phyloP scores from a whole-genome alignment of 2,329 filamentous ascomycete species.

The Drechmeria coniospora region DNA sequence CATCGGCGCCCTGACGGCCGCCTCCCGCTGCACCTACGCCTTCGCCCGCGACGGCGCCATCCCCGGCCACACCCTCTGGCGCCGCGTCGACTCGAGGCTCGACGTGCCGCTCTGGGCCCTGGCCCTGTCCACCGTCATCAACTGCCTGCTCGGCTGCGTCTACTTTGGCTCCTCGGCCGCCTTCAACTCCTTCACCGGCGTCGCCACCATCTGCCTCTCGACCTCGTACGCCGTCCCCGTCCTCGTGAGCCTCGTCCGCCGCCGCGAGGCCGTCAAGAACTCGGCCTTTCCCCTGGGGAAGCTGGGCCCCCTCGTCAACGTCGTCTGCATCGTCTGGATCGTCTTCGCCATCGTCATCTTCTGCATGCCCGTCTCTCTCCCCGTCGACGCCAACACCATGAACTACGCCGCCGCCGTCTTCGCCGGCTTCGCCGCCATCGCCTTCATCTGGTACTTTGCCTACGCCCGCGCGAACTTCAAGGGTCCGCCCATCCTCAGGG shows the following conservation, averaged over 20 bases:
- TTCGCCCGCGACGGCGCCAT: conserved; percentile 65
- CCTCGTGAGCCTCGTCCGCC: conserved; percentile 50
- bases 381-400: conserved; percentile 41
- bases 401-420: conserved; percentile 56
- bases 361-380: conserved; percentile 54
- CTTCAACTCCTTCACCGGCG: conserved; percentile 67
- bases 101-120: conserved; percentile 59
- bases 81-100: conserved; percentile 45
- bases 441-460: conserved; percentile 45
- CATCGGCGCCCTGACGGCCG: conserved; percentile 58
- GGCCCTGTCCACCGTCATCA: conserved; percentile 49
- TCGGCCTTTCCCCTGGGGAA: conserved; percentile 54
- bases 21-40: conserved; percentile 59
- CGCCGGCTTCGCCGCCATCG: conserved; percentile 43
- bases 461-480: conserved; percentile 49
- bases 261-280: conserved; percentile 47
- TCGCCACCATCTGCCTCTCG: conserved; percentile 64
- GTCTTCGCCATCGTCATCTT: conserved; percentile 54
- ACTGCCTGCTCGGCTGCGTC: conserved; percentile 59
- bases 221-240: conserved; percentile 66
- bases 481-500: conserved; percentile 29
- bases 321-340: conserved; percentile 56
- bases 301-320: conserved; percentile 54
- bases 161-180: conserved; percentile 66
- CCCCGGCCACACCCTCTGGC: conserved; percentile 52